Conservation (phyloP, 1,284 basidiomycete genomes). For the Malassezia yamatoensis region DNA sequence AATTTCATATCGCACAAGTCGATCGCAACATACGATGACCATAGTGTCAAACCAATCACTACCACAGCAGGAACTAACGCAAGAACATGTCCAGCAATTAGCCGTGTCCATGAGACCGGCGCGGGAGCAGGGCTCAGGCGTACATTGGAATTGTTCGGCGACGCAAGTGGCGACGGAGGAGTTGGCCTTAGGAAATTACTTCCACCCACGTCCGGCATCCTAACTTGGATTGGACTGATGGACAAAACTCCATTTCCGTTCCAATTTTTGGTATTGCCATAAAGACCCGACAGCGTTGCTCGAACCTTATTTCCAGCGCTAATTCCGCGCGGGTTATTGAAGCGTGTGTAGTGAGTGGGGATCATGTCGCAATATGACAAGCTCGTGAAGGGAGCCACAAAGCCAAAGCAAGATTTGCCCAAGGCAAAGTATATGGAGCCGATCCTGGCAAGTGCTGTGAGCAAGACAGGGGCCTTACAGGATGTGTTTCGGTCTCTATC, state of each 20-base stretch:
- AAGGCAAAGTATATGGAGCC: conserved; percentile 52
- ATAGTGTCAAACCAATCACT: neutral
- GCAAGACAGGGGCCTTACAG: conserved; percentile 76
- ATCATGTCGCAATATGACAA: conserved; percentile 33
- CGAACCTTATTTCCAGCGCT: neutral
- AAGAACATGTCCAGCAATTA: conserved; percentile 1
- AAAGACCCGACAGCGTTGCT: neutral
- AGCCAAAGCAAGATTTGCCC: conserved; percentile 40
- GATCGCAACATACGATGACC: neutral
- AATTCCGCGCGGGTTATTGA: neutral
- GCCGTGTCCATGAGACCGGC: neutral
- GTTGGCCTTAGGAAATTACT: neutral
- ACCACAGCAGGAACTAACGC: conserved; percentile 5
- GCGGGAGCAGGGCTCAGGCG: neutral
- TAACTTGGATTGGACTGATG: neutral
- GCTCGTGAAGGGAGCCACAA: conserved; percentile 44
- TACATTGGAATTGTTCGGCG: neutral
- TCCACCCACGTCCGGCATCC: conserved; percentile 1
- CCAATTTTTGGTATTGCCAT: neutral
- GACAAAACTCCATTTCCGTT: too few relatives aligned
- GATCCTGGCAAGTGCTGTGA: conserved; percentile 86
- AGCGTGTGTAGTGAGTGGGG: neutral
- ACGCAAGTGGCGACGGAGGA: neutral
- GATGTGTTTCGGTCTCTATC: conserved; percentile 82
- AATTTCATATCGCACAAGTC: conserved; percentile 10